Percentiles rank a stretch among this genome's conserved stretches.
Evolutionary conservation across 805 yeast species (phyloP).

Genomic region (Kodamaea kaohsiungensis): DNA sequence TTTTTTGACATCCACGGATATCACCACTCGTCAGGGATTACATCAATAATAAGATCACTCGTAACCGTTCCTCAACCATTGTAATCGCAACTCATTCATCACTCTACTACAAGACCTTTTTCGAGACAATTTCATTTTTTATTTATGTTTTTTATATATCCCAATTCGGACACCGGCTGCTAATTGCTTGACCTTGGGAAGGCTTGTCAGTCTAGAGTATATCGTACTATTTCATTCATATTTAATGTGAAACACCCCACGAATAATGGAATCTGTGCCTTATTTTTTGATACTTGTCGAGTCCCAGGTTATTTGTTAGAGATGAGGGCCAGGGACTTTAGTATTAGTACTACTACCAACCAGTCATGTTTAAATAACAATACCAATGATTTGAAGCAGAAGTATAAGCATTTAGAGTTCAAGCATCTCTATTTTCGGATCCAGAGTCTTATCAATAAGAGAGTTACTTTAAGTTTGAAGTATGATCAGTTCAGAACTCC

Average conservation of each 20-base stretch:
- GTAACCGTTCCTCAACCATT: not conserved
- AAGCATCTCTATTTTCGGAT: slow-evolving; percentile 39
- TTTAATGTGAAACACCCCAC: slow-evolving; percentile 1
- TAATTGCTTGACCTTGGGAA: not conserved
- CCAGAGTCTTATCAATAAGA: slow-evolving; percentile 43
- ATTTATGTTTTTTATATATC: slow-evolving; percentile 7
- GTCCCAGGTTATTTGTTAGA: not conserved
- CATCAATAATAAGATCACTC: not conserved
- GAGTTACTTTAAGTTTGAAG: slow-evolving; percentile 46
- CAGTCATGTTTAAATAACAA: not conserved
- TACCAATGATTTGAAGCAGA: slow-evolving; percentile 13
- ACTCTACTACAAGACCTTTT: not conserved
- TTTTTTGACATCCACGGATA: not conserved
- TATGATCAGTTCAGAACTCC: slow-evolving; percentile 55
- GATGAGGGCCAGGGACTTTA: slow-evolving; percentile 10
- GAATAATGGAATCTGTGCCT: not conserved
- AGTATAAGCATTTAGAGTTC: slow-evolving; percentile 33
- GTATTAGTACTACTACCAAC: slow-evolving; percentile 6
- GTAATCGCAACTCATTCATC: not conserved
- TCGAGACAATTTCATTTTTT: not conserved
- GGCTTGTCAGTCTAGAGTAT: not conserved
- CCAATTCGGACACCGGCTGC: slow-evolving; percentile 5
- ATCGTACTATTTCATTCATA: not conserved
- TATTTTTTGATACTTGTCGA: not conserved
- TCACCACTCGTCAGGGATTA: not conserved